Conservation (phyloP, 129 eudicot genomes). For the Pulicaria dysenterica region DNA sequence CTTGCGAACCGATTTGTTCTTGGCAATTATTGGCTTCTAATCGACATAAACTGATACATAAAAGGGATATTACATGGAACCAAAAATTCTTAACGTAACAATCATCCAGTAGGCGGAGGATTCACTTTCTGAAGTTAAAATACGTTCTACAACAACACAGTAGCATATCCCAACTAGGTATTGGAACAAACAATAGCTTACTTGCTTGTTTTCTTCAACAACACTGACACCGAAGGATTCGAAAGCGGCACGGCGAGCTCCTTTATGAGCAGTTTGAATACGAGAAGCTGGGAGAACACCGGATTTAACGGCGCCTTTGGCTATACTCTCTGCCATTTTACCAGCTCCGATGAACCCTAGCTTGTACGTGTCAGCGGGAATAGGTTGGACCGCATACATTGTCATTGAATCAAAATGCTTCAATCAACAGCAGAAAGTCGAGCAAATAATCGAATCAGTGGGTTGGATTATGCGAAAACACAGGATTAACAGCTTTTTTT, state of each 20-base stretch:
- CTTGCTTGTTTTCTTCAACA: constrained; percentile 62
- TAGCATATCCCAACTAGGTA: not conserved
- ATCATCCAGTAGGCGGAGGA: not conserved
- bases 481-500: no score
- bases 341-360: constrained; percentile 97
- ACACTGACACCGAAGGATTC: constrained; percentile 78
- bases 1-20: not conserved
- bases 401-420: not conserved
- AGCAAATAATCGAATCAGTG: constrained; percentile 13
- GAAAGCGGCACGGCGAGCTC: constrained; percentile 54
- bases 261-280: constrained; percentile 75
- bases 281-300: constrained; percentile 79
- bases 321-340: constrained; percentile 97
- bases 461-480: constrained; percentile 7
- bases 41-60: not conserved
- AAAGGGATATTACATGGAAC: not conserved
- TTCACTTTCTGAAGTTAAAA: not conserved
- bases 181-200: constrained; percentile 10
- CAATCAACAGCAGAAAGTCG: not conserved
- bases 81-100: not conserved
- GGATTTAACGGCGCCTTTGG: constrained; percentile 74
- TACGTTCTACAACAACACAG: not conserved
- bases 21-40: not conserved
- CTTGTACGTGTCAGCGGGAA: constrained; percentile 68
- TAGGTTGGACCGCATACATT: constrained; percentile 35